A percentile compares a stretch with the other conserved stretches of the same genome.
phyloP scores from a whole-genome alignment of 2,329 filamentous ascomycete genomes.

The Blastomyces gilchristii region DNA sequence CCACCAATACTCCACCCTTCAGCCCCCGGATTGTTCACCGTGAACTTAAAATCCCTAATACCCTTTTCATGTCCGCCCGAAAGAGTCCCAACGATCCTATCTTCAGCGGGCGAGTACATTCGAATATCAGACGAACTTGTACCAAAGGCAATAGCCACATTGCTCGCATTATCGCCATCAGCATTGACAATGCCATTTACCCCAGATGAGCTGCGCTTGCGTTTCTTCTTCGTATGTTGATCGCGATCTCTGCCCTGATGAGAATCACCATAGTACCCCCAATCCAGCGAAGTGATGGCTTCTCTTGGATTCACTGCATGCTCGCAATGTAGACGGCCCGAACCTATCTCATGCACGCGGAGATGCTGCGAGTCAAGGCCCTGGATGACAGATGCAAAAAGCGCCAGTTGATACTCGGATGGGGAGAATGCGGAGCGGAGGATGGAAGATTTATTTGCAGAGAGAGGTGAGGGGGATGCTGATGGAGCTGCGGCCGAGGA shows the following conservation, averaged over 20 bases:
- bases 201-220: slow-evolving; percentile 36
- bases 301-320: slow-evolving; percentile 39
- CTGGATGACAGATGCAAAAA: slow-evolving; percentile 46
- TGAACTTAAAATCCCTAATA: slow-evolving; percentile 44
- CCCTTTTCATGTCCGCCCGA: slow-evolving; percentile 39
- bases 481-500: slow-evolving; percentile 34
- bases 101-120: slow-evolving; percentile 41
- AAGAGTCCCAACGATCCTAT: slow-evolving; percentile 37
- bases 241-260: slow-evolving; percentile 25
- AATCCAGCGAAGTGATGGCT: slow-evolving; percentile 41
- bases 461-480: slow-evolving; percentile 24
- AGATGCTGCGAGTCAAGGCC: slow-evolving; percentile 44
- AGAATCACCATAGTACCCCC: slow-evolving; percentile 36
- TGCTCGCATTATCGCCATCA: slow-evolving; percentile 20
- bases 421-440: slow-evolving; percentile 42
- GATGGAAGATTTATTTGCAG: slow-evolving; percentile 39
- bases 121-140: slow-evolving; percentile 41
- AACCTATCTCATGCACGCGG: slow-evolving; percentile 43
- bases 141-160: slow-evolving; percentile 41
- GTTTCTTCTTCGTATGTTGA: slow-evolving; percentile 40
- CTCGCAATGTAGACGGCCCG: slow-evolving; percentile 42
- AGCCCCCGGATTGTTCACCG: slow-evolving; percentile 27
- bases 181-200: slow-evolving; percentile 27
- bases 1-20: slow-evolving; percentile 46
- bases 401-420: slow-evolving; percentile 41